Evolutionary conservation across 768 basidiomycete genomes (phyloP).

Genomic region (Podaxis sp.): DNA sequence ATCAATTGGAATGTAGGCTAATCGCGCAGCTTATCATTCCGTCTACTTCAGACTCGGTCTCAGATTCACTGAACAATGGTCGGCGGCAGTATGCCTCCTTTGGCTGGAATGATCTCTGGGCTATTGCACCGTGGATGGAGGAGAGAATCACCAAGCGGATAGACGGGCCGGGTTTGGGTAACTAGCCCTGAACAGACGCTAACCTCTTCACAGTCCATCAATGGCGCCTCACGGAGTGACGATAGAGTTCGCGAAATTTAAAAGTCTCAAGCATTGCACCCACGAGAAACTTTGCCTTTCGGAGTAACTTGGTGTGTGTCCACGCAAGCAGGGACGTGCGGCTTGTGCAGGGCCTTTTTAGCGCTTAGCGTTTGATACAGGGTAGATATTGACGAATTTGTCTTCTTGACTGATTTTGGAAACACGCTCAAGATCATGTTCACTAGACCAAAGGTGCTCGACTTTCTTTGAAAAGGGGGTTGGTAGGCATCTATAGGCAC

Average conservation of each 20-base stretch:
- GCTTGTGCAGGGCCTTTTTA: background rate
- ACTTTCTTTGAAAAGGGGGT: background rate
- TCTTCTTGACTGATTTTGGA: background rate
- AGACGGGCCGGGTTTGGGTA: conserved; percentile 71
- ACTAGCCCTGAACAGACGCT: conserved; percentile 22
- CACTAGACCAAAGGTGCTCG: background rate
- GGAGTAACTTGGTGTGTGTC: background rate
- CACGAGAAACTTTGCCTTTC: background rate
- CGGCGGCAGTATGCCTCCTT: conserved; percentile 70
- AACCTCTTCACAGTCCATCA: background rate
- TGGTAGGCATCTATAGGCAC: background rate
- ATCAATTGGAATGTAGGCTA: conserved; percentile 41
- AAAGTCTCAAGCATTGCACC: background rate
- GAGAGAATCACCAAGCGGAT: conserved; percentile 63
- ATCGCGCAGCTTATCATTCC: conserved; percentile 57
- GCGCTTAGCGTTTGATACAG: background rate
- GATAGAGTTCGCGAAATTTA: background rate
- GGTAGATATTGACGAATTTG: background rate
- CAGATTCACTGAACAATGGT: conserved; percentile 40
- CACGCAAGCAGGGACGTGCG: background rate
- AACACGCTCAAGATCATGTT: background rate
- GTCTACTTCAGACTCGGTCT: conserved; percentile 26
- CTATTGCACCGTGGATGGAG: conserved; percentile 81
- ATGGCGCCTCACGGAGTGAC: background rate
- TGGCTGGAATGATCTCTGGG: conserved; percentile 64